phyloP scores from a whole-genome alignment of 2,329 filamentous ascomycete species.

The Cytospora mali region DNA sequence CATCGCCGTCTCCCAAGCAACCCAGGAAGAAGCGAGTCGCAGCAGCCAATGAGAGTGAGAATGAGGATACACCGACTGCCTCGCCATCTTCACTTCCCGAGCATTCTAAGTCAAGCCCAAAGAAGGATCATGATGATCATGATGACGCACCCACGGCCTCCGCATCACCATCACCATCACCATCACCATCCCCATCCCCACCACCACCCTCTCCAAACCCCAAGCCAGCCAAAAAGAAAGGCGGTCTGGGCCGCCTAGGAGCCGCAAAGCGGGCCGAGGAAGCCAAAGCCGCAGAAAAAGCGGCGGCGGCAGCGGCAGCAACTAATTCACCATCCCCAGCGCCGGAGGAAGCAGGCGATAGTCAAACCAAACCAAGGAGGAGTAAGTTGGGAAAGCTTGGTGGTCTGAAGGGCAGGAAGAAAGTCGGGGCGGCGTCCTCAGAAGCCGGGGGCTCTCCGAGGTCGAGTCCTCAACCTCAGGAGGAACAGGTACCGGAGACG shows the following conservation, averaged over 20 bases:
- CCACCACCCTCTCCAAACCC: conserved; percentile 13
- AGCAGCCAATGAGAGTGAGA: background rate
- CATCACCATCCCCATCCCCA: conserved; percentile 8
- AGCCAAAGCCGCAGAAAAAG: background rate
- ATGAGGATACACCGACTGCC: background rate
- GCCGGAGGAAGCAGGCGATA: background rate
- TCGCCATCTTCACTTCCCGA: background rate
- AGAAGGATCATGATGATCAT: background rate
- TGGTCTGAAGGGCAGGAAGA: conserved; percentile 15
- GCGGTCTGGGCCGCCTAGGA: conserved; percentile 12
- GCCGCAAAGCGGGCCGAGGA: conserved; percentile 13
- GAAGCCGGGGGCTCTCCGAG: background rate
- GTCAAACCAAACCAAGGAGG: background rate
- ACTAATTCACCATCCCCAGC: background rate
- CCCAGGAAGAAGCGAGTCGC: background rate
- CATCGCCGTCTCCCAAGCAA: conserved; percentile 1
- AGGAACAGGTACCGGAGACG: conserved; percentile 42
- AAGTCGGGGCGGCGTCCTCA: background rate
- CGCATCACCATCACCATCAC: conserved; percentile 12
- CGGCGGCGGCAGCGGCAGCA: background rate
- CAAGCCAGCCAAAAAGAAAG: conserved; percentile 2
- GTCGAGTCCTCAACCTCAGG: conserved; percentile 3
- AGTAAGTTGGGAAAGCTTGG: conserved; percentile 52
- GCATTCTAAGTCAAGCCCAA: background rate
- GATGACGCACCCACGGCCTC: background rate